Evolutionary conservation across 306 rosid genomes (phyloP), one percentile per base, ranked within the genome.

Genomic region (Lablab purpureus): DNA sequence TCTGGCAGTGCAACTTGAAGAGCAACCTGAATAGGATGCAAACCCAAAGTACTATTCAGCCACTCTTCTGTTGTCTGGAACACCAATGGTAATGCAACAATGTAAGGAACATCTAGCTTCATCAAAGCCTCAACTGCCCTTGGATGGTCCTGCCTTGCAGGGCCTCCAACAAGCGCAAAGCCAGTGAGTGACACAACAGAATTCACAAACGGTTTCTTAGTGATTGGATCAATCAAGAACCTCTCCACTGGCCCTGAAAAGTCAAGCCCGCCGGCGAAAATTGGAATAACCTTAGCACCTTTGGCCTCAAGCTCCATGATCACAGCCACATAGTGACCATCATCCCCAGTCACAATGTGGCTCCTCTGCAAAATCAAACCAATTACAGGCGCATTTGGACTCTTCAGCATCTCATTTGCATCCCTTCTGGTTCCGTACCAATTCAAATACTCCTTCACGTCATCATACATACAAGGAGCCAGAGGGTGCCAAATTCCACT

Each of bases 21-120:
- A 21, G 99, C 99, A 6, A 95, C 99, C 89, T 95, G 99, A 78
- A 95, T 93, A n/a, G 99, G 99, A 79, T 95, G 99, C 89, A 95
- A 74, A 19, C 99, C 65, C 65, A 58, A 25, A 58, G 65, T 58
- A 58, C 65, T 58, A 18, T 58, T 58, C 36, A 58, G 65, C 65
- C 65, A 58, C 37, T 58, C 65, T 58, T 58, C 65, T 58, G 65
- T 58, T 23, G 65, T 58, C 65, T 58, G 65, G 65, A 58, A 58
- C 65, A 58, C 65, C 18, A 58, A 25, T 25, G 65, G 65, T 12
- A 58, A 23, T 25, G 65, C 65, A 58, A 58, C 65, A 25, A 58
- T 58, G 65, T 58, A 58, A 25, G 65, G 37, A 58, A 58, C 65
- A 25, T 58, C 37, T 4, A 58, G 37, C 65, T 13, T 58, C 36